Conservation (phyloP, 306 rosid genomes). For the Vachellia collinsii region DNA sequence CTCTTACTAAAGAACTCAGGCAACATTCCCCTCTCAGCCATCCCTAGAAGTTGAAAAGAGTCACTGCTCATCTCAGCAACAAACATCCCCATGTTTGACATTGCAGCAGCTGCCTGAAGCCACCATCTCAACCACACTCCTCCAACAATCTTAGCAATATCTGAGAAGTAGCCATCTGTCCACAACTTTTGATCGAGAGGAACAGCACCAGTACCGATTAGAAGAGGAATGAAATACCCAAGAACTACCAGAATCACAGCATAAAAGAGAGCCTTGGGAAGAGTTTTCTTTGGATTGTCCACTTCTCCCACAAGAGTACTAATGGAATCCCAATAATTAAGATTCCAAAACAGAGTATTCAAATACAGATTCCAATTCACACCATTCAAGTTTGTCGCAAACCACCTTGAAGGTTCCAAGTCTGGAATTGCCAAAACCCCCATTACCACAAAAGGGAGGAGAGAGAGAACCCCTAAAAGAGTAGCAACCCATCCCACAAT, state of each 20-base stretch:
- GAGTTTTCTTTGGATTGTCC: slow-evolving; percentile 69
- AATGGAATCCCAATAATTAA: slow-evolving; percentile 77
- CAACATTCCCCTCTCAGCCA: slow-evolving; percentile 87
- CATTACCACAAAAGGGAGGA: slow-evolving; percentile 78
- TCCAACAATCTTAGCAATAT: slow-evolving; percentile 65
- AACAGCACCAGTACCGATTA: slow-evolving; percentile 68
- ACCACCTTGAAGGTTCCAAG: slow-evolving; percentile 65
- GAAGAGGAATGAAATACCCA: slow-evolving; percentile 69
- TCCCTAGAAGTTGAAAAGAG: slow-evolving; percentile 84
- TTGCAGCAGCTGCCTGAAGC: slow-evolving; percentile 81
- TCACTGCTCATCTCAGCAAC: slow-evolving; percentile 89
- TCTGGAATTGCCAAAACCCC: slow-evolving; percentile 68
- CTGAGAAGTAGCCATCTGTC: slow-evolving; percentile 83
- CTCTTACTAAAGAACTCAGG: slow-evolving; percentile 65
- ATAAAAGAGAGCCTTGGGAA: slow-evolving; percentile 70
- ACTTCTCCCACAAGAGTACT: slow-evolving; percentile 84
- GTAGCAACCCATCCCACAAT: slow-evolving; percentile 80
- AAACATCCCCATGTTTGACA: slow-evolving; percentile 92
- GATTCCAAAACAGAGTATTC: slow-evolving; percentile 78
- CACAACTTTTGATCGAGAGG: slow-evolving; percentile 54
- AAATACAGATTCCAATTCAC: slow-evolving; percentile 72
- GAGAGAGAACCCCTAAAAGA: slow-evolving; percentile 64
- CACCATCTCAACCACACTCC: slow-evolving; percentile 88
- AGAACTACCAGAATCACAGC: slow-evolving; percentile 75
- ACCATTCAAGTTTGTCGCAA: slow-evolving; percentile 51